phyloP scores from a whole-genome alignment of 2,329 filamentous ascomycete genomes.

The Hypoxylon sp. region DNA sequence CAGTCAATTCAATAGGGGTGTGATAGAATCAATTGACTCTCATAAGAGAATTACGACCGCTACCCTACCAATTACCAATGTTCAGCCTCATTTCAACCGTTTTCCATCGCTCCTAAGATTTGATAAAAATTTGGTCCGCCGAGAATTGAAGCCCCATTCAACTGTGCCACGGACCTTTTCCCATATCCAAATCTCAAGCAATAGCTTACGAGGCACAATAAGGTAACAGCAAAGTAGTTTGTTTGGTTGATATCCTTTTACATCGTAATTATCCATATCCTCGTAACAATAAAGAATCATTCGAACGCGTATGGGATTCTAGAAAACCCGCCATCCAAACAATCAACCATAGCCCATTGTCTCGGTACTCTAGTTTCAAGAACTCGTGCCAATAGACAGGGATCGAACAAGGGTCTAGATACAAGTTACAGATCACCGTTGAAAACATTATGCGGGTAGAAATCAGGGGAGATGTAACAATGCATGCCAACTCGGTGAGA shows the following conservation, averaged over 20 bases:
- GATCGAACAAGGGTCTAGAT: slow-evolving; percentile 36
- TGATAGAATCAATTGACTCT: neutral
- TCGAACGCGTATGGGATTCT: slow-evolving; percentile 19
- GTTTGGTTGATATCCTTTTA: slow-evolving; percentile 6
- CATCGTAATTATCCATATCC: slow-evolving; percentile 2
- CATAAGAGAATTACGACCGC: neutral
- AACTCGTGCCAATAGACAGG: slow-evolving; percentile 27
- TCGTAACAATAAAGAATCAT: neutral
- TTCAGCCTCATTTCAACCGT: slow-evolving; percentile 37
- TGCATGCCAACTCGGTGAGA: slow-evolving; percentile 24
- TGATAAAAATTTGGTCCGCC: slow-evolving; percentile 25
- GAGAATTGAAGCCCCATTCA: slow-evolving; percentile 26
- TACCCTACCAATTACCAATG: slow-evolving; percentile 9
- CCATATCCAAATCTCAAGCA: slow-evolving; percentile 10
- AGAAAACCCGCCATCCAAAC: slow-evolving; percentile 5
- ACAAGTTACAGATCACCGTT: slow-evolving; percentile 38
- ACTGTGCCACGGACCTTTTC: slow-evolving; percentile 26
- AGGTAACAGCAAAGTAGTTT: slow-evolving; percentile 14
- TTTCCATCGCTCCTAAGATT: slow-evolving; percentile 17
- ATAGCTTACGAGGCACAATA: slow-evolving; percentile 4
- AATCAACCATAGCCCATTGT: slow-evolving; percentile 9
- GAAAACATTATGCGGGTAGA: slow-evolving; percentile 29
- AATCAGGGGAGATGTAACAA: slow-evolving; percentile 33
- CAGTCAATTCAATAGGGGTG: neutral
- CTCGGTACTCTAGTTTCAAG: slow-evolving; percentile 1